Conservation (phyloP, 2,329 filamentous ascomycete species). For the Beauveria scarabaeidicola region DNA sequence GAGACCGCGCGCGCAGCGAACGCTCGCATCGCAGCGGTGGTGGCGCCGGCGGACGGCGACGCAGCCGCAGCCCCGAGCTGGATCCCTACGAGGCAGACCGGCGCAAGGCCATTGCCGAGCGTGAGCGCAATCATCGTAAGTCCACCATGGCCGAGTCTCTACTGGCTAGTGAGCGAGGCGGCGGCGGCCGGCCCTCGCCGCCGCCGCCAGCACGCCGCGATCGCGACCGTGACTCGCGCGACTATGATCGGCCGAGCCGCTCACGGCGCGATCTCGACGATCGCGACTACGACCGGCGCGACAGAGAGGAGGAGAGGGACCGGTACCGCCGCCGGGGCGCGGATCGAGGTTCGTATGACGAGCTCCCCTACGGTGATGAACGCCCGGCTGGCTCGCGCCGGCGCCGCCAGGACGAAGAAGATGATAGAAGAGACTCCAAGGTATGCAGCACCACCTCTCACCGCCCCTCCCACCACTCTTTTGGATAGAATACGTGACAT, state of each 20-base stretch:
- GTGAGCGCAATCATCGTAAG: conserved; percentile 89
- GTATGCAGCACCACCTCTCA: conserved; percentile 29
- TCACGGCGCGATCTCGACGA: conserved; percentile 50
- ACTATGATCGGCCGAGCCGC: conserved; percentile 42
- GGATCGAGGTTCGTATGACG: conserved; percentile 70
- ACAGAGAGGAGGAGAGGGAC: conserved; percentile 85
- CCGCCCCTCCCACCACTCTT: neutral
- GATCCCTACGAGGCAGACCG: conserved; percentile 95
- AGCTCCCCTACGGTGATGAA: conserved; percentile 83
- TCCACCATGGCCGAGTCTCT: conserved; percentile 58
- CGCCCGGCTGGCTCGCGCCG: conserved; percentile 58
- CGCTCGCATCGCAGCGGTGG: conserved; percentile 51
- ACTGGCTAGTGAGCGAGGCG: conserved; percentile 28
- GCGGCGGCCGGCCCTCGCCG: conserved; percentile 26
- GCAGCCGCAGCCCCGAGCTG: conserved; percentile 80
- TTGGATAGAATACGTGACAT: neutral
- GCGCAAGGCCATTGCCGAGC: conserved; percentile 84
- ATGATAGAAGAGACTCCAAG: conserved; percentile 62
- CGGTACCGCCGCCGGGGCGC: conserved; percentile 76
- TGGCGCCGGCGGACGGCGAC: conserved; percentile 46
- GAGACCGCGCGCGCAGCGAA: conserved; percentile 51
- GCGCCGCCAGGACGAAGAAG: conserved; percentile 70
- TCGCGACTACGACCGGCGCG: conserved; percentile 71
- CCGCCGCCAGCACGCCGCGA: conserved; percentile 34
- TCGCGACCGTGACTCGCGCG: conserved; percentile 29